phyloP scores from a whole-genome alignment of 768 basidiomycete species.

The Peribolospora kevripleyi region DNA sequence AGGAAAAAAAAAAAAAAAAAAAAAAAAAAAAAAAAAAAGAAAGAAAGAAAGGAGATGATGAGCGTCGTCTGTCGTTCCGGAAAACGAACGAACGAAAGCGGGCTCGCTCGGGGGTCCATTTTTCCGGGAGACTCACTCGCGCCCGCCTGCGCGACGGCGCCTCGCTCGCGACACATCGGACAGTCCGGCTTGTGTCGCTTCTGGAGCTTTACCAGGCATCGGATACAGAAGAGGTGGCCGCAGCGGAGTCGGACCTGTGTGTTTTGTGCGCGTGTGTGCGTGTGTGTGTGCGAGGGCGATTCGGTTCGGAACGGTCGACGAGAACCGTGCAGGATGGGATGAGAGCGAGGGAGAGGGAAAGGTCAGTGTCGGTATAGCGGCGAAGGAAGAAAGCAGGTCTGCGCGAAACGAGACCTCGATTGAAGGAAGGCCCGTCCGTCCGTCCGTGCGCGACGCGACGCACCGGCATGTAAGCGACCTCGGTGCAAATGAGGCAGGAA shows the following conservation, averaged over 20 bases:
- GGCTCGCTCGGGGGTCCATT: neutral
- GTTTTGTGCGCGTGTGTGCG: too few species aligned
- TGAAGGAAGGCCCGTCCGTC: too few species aligned
- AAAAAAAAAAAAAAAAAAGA: too few species aligned
- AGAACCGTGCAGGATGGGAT: too few species aligned
- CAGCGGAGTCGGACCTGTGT: slow-evolving; percentile 41
- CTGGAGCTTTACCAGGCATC: slow-evolving; percentile 68
- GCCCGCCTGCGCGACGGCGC: slow-evolving; percentile 47
- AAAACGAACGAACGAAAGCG: neutral
- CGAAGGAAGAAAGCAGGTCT: too few species aligned
- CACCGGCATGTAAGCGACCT: slow-evolving; percentile 66
- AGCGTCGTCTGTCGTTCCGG: neutral
- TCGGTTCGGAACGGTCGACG: too few species aligned
- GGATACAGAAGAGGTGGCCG: slow-evolving; percentile 32
- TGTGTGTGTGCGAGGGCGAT: too few species aligned
- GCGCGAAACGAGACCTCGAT: too few species aligned
- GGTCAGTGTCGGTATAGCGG: neutral
- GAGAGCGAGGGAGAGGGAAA: neutral
- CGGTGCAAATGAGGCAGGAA: slow-evolving; percentile 62
- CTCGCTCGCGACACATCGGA: slow-evolving; percentile 55
- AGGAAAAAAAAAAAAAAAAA: too few species aligned
- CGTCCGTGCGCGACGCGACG: neutral
- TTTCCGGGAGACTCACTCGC: slow-evolving; percentile 30
- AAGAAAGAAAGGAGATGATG: neutral
- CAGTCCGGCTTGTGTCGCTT: slow-evolving; percentile 48